Evolutionary conservation across 176 grass and related monocot species (phyloP).

Genomic region (Oryza punctata): DNA sequence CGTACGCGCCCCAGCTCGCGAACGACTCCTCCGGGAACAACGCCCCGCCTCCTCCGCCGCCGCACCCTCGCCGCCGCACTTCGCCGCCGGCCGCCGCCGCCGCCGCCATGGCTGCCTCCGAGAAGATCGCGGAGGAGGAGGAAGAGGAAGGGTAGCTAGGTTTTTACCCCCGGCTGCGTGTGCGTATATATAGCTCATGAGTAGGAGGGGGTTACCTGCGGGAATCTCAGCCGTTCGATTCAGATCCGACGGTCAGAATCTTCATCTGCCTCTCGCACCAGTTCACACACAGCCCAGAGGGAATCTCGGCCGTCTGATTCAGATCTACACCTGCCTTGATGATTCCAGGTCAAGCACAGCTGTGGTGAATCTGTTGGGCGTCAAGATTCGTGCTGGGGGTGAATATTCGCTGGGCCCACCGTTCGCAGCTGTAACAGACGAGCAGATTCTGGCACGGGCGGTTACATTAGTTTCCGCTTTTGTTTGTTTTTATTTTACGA

Average conservation of each 20-base stretch:
- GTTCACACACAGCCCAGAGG: no score
- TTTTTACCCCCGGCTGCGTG: neutral
- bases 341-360: neutral
- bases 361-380: neutral
- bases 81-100: neutral
- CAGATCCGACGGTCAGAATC: neutral
- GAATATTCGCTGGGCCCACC: neutral
- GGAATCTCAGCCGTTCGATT: neutral
- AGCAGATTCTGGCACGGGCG: neutral
- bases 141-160: neutral
- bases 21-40: conserved; percentile 81
- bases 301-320: no score
- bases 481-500: neutral
- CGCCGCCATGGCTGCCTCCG: conserved; percentile 29
- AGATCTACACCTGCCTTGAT: neutral
- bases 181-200: neutral
- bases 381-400: neutral
- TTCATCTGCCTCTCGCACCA: no score
- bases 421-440: neutral
- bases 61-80: conserved; percentile 30
- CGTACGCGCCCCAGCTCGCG: conserved; percentile 67
- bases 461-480: neutral
- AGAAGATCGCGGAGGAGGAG: neutral
- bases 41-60: conserved; percentile 18
- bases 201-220: neutral